Conservation (phyloP, 1,284 basidiomycete genomes). For the Ustilago hordei region DNA sequence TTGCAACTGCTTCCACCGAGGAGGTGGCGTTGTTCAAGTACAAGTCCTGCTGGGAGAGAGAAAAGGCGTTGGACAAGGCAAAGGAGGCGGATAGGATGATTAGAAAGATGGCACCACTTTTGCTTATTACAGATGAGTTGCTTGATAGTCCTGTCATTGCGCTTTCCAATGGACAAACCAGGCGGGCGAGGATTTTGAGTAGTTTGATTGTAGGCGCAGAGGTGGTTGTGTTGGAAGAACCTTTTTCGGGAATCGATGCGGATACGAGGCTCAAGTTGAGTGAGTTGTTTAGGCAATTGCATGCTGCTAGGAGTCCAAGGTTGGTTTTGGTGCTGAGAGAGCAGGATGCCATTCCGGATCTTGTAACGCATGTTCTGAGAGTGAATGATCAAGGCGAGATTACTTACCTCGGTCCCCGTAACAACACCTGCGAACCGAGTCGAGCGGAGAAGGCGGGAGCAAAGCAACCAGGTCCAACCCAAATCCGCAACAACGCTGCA, state of each 20-base stretch:
- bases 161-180: slow-evolving; percentile 92
- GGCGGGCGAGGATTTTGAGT: slow-evolving; percentile 84
- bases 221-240: slow-evolving; percentile 71
- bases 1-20: slow-evolving; percentile 24
- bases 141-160: slow-evolving; percentile 69
- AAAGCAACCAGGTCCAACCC: slow-evolving; percentile 15
- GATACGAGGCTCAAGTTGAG: slow-evolving; percentile 37
- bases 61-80: slow-evolving; percentile 22
- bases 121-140: slow-evolving; percentile 54
- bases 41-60: slow-evolving; percentile 17
- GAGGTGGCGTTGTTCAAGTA: slow-evolving; percentile 53
- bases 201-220: slow-evolving; percentile 77
- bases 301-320: slow-evolving; percentile 71
- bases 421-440: background rate
- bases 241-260: slow-evolving; percentile 54
- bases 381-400: slow-evolving; percentile 74
- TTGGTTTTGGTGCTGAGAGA: slow-evolving; percentile 83
- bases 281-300: slow-evolving; percentile 74
- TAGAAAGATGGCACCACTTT: slow-evolving; percentile 42
- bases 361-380: slow-evolving; percentile 81
- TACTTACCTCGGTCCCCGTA: slow-evolving; percentile 70
- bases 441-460: background rate
- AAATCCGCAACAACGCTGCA: slow-evolving; percentile 18
- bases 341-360: slow-evolving; percentile 84
- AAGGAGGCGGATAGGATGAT: slow-evolving; percentile 39